Percentiles rank a stretch among this genome's conserved stretches.
Conservation (phyloP, 495 filamentous ascomycete genomes). For the Hyphodiscus hymeniophilus region DNA sequence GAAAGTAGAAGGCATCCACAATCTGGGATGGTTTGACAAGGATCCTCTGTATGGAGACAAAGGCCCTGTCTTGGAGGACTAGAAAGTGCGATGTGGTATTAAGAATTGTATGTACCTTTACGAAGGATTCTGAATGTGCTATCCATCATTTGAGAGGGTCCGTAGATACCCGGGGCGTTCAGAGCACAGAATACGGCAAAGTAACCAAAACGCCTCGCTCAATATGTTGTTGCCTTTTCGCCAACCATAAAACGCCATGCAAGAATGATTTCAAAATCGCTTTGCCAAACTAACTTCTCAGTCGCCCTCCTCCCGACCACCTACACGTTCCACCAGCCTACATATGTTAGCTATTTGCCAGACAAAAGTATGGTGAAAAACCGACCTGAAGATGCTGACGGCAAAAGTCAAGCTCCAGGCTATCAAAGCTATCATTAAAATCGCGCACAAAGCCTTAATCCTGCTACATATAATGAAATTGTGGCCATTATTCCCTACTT, state of each 20-base stretch:
- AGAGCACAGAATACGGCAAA: too few relatives aligned
- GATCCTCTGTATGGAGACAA: constrained; percentile 54
- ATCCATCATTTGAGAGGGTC: too few relatives aligned
- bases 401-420: constrained; percentile 88
- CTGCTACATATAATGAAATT: constrained; percentile 49
- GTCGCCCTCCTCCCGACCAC: constrained; percentile 39
- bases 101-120: too few relatives aligned
- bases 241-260: background rate
- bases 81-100: too few relatives aligned
- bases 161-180: too few relatives aligned
- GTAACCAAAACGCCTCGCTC: constrained; percentile 1
- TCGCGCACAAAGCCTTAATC: constrained; percentile 70
- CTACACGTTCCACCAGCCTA: constrained; percentile 65
- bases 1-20: constrained; percentile 36
- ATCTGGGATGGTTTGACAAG: constrained; percentile 45
- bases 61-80: constrained; percentile 32
- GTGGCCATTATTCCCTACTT: constrained; percentile 29
- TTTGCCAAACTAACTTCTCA: constrained; percentile 1
- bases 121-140: too few relatives aligned
- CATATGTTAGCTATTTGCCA: constrained; percentile 5
- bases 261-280: background rate
- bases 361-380: constrained; percentile 5
- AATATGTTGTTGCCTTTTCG: background rate
- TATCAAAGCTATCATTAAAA: constrained; percentile 74
- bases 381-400: constrained; percentile 76